phyloP scores from a whole-genome alignment of 768 basidiomycete genomes.

The Lactifluus hygrophoroides region DNA sequence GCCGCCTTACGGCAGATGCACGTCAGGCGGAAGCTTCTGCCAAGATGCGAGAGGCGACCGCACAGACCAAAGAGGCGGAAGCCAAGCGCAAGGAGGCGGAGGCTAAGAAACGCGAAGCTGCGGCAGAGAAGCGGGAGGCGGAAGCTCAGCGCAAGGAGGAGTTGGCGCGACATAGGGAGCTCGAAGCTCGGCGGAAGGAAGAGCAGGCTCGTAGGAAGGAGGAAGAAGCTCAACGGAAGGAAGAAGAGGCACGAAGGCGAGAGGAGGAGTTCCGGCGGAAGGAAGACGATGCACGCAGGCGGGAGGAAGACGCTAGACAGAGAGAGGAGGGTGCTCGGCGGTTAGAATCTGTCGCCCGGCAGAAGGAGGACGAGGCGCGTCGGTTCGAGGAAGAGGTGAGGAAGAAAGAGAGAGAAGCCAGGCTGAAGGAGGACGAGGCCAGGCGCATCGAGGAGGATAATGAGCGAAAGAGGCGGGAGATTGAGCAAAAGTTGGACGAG shows the following conservation, averaged over 20 bases:
- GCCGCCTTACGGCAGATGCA: slow-evolving; percentile 20
- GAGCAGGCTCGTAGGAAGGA: slow-evolving; percentile 24
- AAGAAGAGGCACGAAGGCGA: slow-evolving; percentile 24
- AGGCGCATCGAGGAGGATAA: slow-evolving; percentile 28
- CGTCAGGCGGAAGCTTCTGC: slow-evolving; percentile 23
- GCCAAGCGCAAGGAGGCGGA: slow-evolving; percentile 22
- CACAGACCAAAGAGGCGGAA: slow-evolving; percentile 19
- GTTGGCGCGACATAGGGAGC: slow-evolving; percentile 26
- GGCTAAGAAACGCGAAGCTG: slow-evolving; percentile 29
- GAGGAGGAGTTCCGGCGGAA: slow-evolving; percentile 25
- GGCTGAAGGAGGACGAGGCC: slow-evolving; percentile 16
- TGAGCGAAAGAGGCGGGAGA: slow-evolving; percentile 13
- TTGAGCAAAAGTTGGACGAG: slow-evolving; percentile 14
- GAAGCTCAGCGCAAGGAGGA: slow-evolving; percentile 28
- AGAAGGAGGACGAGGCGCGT: slow-evolving; percentile 26
- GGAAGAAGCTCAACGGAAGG: slow-evolving; percentile 28
- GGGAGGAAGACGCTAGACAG: slow-evolving; percentile 30
- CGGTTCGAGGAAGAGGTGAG: slow-evolving; percentile 28
- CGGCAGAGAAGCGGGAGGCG: slow-evolving; percentile 28
- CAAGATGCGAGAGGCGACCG: slow-evolving; percentile 18
- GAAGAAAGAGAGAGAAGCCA: slow-evolving; percentile 7
- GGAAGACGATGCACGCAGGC: slow-evolving; percentile 29
- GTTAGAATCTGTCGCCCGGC: slow-evolving; percentile 25
- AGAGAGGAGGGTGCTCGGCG: slow-evolving; percentile 23
- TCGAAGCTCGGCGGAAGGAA: slow-evolving; percentile 27